Evolutionary conservation across 2,329 filamentous ascomycete species (phyloP).

Genomic region (Penicillium sp.): DNA sequence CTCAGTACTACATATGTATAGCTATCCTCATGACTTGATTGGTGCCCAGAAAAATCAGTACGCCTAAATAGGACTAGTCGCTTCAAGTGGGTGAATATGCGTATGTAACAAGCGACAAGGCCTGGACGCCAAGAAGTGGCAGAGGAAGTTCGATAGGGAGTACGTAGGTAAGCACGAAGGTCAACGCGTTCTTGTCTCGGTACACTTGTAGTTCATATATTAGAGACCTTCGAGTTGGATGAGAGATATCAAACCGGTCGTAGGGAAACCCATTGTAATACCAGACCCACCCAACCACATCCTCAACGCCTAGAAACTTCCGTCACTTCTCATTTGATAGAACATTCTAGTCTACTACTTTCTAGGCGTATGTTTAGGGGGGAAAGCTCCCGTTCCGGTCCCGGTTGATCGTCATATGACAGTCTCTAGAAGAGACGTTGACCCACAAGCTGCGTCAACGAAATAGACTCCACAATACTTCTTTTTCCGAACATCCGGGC

Average conservation of each 20-base stretch:
- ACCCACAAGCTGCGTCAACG: not conserved
- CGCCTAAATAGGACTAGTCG: no score
- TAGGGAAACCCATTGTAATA: not conserved
- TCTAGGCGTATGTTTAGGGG: no score
- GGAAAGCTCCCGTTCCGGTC: not conserved
- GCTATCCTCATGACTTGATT: no score
- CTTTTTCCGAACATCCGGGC: not conserved
- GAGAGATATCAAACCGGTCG: not conserved
- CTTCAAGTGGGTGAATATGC: no score
- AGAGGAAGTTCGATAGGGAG: no score
- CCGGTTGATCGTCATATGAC: conserved; percentile 5
- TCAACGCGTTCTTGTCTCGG: not conserved
- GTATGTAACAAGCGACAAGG: no score
- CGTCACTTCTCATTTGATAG: not conserved
- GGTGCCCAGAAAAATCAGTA: no score
- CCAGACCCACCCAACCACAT: not conserved
- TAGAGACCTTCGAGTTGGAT: conserved; percentile 2
- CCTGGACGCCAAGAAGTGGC: no score
- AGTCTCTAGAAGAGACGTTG: not conserved
- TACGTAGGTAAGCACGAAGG: no score
- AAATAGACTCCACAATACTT: not conserved
- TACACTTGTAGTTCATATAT: not conserved
- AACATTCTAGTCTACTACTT: not conserved
- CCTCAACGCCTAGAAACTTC: not conserved
- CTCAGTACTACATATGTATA: no score